Evolutionary conservation across 2,329 filamentous ascomycete genomes (phyloP), one percentile per base, ranked within the genome.

Genomic region (Hypoxylon sp.): DNA sequence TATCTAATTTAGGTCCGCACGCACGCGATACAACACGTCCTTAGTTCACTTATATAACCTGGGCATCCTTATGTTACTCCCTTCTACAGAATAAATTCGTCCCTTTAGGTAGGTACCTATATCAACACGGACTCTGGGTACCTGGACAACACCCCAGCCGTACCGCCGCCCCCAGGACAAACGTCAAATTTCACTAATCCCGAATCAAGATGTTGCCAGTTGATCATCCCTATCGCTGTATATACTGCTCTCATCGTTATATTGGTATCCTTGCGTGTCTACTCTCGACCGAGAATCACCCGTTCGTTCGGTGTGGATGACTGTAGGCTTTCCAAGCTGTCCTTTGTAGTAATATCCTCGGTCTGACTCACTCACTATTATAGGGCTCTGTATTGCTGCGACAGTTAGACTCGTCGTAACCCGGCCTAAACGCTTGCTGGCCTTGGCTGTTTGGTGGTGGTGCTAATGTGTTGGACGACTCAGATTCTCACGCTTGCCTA

Each of bases 231-330:
- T 26, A 67, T 70, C 6, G 51, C 64, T 26, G 39, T 67, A 17
- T 26, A 46, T 31, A 37, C 47, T 14, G 31, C 42, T 17, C 52
- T 67, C 24, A 33, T 59, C 13, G 50, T 65, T 22, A 4, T 67
- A 24, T 5, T 64, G 5, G 44, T 59, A 3, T 46, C 44, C 2
- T 51, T 53, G 31, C 53, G 64, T 31, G 54, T 70, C 22, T 67
- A 70, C 42, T 14, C 57, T 5, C 47, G 68, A 13, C 44, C 65
- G 13, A 67, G 31, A 26, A 56, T 65, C 8, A 67, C 68, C n/a
- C 64, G 42, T 44, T 62, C 68, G 5, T 68, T 70, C 33, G 65
- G 68, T 37, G 65, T 50, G 33, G 68, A 70, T 63, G 68, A 68
- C 26, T 67, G 68, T 70, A 65, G 14, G 60, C 14, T 17, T 11